A percentile compares a stretch with the other conserved stretches of the same genome.
Conservation (phyloP, 2,329 filamentous ascomycete species). For the Aspergillus fijiensis region DNA sequence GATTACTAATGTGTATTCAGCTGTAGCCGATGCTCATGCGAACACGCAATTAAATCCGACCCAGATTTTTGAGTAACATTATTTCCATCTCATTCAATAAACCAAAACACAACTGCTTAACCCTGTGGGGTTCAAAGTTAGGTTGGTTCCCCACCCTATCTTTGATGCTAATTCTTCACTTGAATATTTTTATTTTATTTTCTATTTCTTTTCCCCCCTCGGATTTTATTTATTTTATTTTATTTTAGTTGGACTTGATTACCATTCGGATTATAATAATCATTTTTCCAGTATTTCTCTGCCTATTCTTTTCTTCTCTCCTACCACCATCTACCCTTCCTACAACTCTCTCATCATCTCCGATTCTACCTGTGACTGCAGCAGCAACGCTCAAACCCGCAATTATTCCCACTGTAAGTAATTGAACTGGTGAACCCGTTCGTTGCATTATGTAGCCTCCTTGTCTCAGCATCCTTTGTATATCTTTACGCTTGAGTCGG, state of each 20-base stretch:
- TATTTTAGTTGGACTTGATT: background rate
- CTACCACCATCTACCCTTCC: slow-evolving; percentile 2
- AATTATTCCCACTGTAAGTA: background rate
- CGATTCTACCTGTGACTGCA: slow-evolving; percentile 1
- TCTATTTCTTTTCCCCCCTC: slow-evolving; percentile 10
- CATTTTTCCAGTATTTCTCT: slow-evolving; percentile 8
- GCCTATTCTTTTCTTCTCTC: slow-evolving; percentile 1
- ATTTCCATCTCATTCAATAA: slow-evolving; percentile 8
- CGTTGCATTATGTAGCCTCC: slow-evolving; percentile 1
- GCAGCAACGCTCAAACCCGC: background rate
- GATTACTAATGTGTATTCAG: background rate
- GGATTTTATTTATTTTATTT: slow-evolving; percentile 6
- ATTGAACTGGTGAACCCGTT: background rate
- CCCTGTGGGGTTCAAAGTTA: slow-evolving; percentile 23
- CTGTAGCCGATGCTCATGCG: background rate
- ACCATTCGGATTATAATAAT: background rate
- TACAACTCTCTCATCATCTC: background rate
- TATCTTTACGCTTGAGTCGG: slow-evolving; percentile 5
- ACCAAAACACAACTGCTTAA: slow-evolving; percentile 16
- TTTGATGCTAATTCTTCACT: slow-evolving; percentile 16
- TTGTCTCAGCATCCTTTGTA: slow-evolving; percentile 13
- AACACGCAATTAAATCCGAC: slow-evolving; percentile 12
- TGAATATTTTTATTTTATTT: slow-evolving; percentile 4
- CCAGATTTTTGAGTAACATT: background rate
- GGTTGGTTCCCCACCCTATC: slow-evolving; percentile 18